A percentile compares a stretch with the other conserved stretches of the same genome.
These are phyloP conservation scores for Pleurotus ostreatus DNA, from an alignment of 768 basidiomycete species.

Conservation along the genomic window DNA sequence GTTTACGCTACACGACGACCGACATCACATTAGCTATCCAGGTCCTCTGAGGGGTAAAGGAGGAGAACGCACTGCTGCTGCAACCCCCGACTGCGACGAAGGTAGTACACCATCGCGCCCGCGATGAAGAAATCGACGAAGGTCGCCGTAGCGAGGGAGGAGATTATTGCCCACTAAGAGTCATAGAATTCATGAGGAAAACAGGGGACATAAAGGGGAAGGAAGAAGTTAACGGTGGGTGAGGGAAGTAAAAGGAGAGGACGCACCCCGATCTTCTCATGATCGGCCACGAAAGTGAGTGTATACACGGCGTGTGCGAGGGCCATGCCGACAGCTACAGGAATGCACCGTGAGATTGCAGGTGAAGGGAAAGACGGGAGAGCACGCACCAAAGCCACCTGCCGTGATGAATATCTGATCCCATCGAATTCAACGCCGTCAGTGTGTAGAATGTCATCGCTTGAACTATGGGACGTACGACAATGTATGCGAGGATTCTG, in stretches of 20 bases:
- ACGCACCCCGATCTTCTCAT: not conserved
- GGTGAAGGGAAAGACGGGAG: not conserved
- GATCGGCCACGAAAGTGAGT: not conserved
- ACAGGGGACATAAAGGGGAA: too few species aligned
- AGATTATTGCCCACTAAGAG: constrained; percentile 21
- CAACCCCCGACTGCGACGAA: constrained; percentile 16
- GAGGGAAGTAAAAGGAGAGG: too few species aligned
- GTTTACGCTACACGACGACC: not conserved
- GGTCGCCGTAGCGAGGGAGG: constrained; percentile 18
- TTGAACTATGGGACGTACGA: not conserved
- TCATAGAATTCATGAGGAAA: not conserved
- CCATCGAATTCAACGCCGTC: too few species aligned
- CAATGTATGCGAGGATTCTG: not conserved
- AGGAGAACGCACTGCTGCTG: not conserved
- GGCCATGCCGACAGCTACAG: not conserved
- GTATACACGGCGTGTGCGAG: constrained; percentile 1
- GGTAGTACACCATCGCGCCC: constrained; percentile 20
- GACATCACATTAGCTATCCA: too few species aligned
- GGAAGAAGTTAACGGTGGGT: too few species aligned
- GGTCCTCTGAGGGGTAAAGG: too few species aligned
- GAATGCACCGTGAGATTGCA: not conserved
- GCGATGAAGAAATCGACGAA: constrained; percentile 21
- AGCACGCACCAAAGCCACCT: not conserved
- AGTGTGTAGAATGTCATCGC: too few species aligned
- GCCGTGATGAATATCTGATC: not conserved